Conservation (phyloP, 1,284 basidiomycete species). For the Cystobasidium slooffiae region DNA sequence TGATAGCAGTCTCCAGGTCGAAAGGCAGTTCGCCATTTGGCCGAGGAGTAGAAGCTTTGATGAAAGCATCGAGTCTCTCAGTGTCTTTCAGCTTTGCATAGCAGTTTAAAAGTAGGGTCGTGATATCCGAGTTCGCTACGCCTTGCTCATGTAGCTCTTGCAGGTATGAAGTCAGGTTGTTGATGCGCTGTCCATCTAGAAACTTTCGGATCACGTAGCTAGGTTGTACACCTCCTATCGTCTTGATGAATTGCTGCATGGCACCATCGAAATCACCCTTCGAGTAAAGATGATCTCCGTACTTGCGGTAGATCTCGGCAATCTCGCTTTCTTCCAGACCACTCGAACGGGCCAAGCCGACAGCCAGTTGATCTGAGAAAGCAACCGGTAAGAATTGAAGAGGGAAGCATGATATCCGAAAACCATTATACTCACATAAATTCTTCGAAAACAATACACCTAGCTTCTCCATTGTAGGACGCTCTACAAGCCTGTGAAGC, state of each 20-base stretch:
- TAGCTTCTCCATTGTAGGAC: constrained; percentile 76
- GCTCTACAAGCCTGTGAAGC: constrained; percentile 66
- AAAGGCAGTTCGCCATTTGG: constrained; percentile 76
- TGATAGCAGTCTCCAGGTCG: constrained; percentile 93
- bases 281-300: constrained; percentile 87
- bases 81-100: constrained; percentile 97
- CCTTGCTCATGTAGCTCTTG: constrained; percentile 90
- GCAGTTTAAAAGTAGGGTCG: constrained; percentile 90
- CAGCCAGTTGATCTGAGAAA: constrained; percentile 64
- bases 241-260: constrained; percentile 89
- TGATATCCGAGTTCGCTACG: constrained; percentile 94
- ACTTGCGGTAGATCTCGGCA: constrained; percentile 83
- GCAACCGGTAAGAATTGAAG: not conserved
- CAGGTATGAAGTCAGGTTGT: constrained; percentile 91
- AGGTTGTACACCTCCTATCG: constrained; percentile 84
- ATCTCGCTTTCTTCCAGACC: constrained; percentile 63
- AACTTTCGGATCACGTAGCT: constrained; percentile 98
- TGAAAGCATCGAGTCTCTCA: constrained; percentile 83
- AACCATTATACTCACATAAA: constrained; percentile 58
- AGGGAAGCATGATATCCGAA: not conserved
- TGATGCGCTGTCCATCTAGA: constrained; percentile 92
- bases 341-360: constrained; percentile 67
- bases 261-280: constrained; percentile 92
- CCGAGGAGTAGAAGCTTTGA: constrained; percentile 65
- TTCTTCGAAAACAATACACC: constrained; percentile 78